Percentiles rank a stretch among this genome's conserved stretches.
These are phyloP conservation scores for Eimeria maxima DNA, from an alignment of 169 alveolate species.

Conservation along the genomic window DNA sequence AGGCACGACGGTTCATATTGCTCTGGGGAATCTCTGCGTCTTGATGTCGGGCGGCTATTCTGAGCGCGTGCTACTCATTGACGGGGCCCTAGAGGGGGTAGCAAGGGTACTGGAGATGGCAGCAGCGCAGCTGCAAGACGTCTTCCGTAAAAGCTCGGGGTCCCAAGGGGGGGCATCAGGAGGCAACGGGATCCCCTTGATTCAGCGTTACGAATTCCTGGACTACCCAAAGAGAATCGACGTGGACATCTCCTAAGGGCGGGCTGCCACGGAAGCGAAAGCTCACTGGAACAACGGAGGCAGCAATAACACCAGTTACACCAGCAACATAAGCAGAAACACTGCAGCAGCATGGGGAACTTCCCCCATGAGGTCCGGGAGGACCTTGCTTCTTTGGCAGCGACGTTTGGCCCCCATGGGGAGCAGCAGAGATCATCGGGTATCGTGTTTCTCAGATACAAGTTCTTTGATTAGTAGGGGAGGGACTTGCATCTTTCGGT, in stretches of 20 bases:
- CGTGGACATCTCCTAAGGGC: conserved; percentile 35
- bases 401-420: neutral
- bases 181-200: neutral
- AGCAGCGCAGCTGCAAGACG: conserved; percentile 78
- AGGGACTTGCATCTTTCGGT: conserved; percentile 1
- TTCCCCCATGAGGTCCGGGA: neutral
- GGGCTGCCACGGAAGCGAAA: neutral
- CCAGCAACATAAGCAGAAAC: neutral
- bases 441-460: neutral
- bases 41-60: conserved; percentile 71
- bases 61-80: conserved; percentile 74
- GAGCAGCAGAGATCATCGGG: neutral
- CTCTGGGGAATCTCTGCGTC: conserved; percentile 73
- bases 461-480: conserved; percentile 37
- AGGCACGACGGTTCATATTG: conserved; percentile 75
- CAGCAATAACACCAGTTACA: neutral
- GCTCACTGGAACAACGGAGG: neutral
- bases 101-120: conserved; percentile 72
- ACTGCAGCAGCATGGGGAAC: no score
- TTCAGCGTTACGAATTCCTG: conserved; percentile 69
- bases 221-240: conserved; percentile 78
- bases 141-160: conserved; percentile 66
- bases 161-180: conserved; percentile 40
- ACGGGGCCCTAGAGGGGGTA: conserved; percentile 76
- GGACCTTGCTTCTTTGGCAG: neutral